Base-by-base conservation (phyloP, 129 eudicot genomes). In the Tagetes patula region DNA sequence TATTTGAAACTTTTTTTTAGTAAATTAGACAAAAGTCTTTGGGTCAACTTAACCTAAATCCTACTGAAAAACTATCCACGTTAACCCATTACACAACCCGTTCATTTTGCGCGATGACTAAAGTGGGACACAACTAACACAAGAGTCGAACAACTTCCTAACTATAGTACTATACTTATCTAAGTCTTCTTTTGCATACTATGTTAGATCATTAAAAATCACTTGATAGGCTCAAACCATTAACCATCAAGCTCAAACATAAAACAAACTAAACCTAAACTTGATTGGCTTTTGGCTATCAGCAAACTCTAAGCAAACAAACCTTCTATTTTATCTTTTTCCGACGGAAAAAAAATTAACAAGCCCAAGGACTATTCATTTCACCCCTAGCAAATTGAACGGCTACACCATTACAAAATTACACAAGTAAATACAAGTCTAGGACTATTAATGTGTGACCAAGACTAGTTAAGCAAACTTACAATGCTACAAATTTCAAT, bases 11-110 rank as follows among this genome's bases (percentile, higher is more conserved):
- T 8, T 56, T 27, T 30, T 69, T 37, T 69, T 5, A 8, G 5
- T 0, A 70, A 34, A 60, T 9, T 8, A 30, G 65, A 54, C 65
- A 71, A 10, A 71, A 8, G 49, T 71, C 40, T 40, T 27, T 40
- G 52, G 39, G 50, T 30, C 75, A 71, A 71, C 65, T 39, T 41
- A 70, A 37, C 65, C 65, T 41, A 33, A 43, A 8, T 43, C 11
- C 1, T 32, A 32, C 39, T 0, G 1, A 58, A 1, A 30, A 58
- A 58, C 13, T 32, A 32, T 37, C 6, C 4, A 4, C 14, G 9
- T 66, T 30, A 31, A 67, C 55, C 3, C 4, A 41, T 67, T 67
- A 8, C 39, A 43, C 11, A 67, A 67, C 52, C 34, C 36, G n/a
- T 43, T 38, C 37, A 65, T 20, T 14, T 59, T 38, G 3, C 32